A percentile compares a stretch with the other conserved stretches of the same genome.
These are phyloP conservation scores for Pseudomonodictys pantanalensis DNA, from an alignment of 495 filamentous ascomycete genomes.

Conservation along the genomic window DNA sequence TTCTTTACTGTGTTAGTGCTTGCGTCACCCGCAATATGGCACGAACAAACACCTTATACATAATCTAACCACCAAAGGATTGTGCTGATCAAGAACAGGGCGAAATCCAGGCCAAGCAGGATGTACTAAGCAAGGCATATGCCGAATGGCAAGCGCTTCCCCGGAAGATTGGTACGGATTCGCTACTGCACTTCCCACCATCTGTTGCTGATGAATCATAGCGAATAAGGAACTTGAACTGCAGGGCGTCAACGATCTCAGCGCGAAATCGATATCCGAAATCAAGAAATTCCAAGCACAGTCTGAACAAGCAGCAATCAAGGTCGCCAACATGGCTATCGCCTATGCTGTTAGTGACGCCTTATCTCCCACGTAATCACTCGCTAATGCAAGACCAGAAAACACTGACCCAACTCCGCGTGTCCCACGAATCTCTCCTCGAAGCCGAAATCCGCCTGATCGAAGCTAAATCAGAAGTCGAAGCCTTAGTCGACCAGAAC, in stretches of 20 bases:
- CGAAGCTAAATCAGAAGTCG: constrained; percentile 77
- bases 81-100: constrained; percentile 40
- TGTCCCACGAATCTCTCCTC: constrained; percentile 59
- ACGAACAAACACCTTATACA: too few species aligned
- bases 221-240: constrained; percentile 13
- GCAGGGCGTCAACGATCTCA: neutral
- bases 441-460: constrained; percentile 65
- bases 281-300: constrained; percentile 48
- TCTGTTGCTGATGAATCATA: neutral
- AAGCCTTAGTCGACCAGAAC: constrained; percentile 61
- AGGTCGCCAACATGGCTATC: constrained; percentile 63
- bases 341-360: constrained; percentile 57
- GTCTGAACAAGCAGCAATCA: constrained; percentile 56
- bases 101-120: constrained; percentile 53
- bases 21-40: too few species aligned
- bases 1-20: too few species aligned
- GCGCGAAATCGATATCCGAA: constrained; percentile 29
- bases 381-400: constrained; percentile 42
- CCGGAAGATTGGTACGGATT: constrained; percentile 60
- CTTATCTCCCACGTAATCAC: neutral
- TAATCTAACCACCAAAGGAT: too few species aligned
- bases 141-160: constrained; percentile 65
- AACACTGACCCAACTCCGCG: constrained; percentile 57
- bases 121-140: constrained; percentile 56
- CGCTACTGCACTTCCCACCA: constrained; percentile 28